Percentiles rank a stretch among this genome's conserved stretches.
Conservation (phyloP, 352 stramenopile genomes). For the Plasmopara muralis region DNA sequence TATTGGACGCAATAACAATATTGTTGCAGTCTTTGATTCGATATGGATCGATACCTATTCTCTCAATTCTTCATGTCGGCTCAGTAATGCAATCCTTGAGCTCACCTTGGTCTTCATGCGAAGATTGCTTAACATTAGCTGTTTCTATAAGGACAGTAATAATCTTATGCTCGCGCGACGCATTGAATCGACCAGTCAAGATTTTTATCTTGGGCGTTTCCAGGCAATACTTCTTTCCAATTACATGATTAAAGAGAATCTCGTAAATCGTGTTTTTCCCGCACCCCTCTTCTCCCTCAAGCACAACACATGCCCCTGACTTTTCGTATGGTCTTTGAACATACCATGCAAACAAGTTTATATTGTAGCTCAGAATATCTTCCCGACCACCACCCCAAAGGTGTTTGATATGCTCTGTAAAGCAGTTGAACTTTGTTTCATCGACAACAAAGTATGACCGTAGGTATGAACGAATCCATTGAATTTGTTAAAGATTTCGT, state of each 20-base stretch:
- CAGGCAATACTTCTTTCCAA: background rate
- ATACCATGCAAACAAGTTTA: slow-evolving; percentile 1
- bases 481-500: slow-evolving; percentile 1
- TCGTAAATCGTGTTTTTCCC: background rate
- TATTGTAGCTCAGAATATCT: background rate
- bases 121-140: slow-evolving; percentile 1
- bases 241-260: background rate
- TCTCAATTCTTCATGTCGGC: background rate
- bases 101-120: slow-evolving; percentile 3
- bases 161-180: slow-evolving; percentile 1
- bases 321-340: background rate
- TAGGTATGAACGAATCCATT: slow-evolving; percentile 2
- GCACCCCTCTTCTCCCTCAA: background rate
- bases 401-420: slow-evolving; percentile 2
- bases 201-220: background rate
- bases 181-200: background rate
- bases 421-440: slow-evolving; percentile 1
- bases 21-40: background rate
- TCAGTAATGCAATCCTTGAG: slow-evolving; percentile 1
- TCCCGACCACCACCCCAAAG: background rate
- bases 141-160: background rate
- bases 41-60: background rate
- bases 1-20: background rate
- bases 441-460: background rate
- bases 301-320: background rate